Evolutionary conservation across 306 rosid genomes (phyloP), one percentile per base, ranked within the genome.

Genomic region (Glycine soja): DNA sequence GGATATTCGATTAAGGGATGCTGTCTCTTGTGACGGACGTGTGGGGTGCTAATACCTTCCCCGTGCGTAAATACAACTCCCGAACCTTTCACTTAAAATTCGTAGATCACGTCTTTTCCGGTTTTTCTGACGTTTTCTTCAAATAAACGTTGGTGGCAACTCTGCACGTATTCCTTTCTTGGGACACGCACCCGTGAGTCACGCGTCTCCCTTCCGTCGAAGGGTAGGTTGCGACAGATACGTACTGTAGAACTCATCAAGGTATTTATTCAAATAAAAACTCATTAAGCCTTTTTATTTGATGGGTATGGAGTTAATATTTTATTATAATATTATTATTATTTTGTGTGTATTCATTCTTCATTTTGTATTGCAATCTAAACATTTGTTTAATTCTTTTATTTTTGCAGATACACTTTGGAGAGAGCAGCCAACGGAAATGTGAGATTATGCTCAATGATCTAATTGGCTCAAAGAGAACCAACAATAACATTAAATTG

Each of bases 391-490:
- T 76, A 19, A 48, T 81, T 59, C 80, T 63, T 45, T 76, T 88
- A 70, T 53, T 71, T 82, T 66, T 84, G 81, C 85, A 95, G 96
- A 95, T 95, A 82, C 97, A 95, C 88, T 93, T 95, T 88, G 99
- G 99, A 77, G 97, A 93, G 84, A 93, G 90, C 89, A 92, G 95
- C 92, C 92, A 93, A 83, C 99, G 91, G 88, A 95, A 93, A 87
- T 95, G 99, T 78, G 97, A 95, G 85, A 93, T 95, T 76, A 93
- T 95, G 99, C 97, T 91, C 70, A 95, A 91, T 84, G 98, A 95
- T 84, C 87, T 95, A 84, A 91, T 93, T 82, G 95, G 89, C 85
- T 95, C 98, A 59, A 91, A 93, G 91, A 89, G 98, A 86, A 80
- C 76, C 51, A 91, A 93, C 80, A 61, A 87, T 53, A 93, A 91